phyloP scores from a whole-genome alignment of 169 alveolate genomes.

The Plasmodium fragile region DNA sequence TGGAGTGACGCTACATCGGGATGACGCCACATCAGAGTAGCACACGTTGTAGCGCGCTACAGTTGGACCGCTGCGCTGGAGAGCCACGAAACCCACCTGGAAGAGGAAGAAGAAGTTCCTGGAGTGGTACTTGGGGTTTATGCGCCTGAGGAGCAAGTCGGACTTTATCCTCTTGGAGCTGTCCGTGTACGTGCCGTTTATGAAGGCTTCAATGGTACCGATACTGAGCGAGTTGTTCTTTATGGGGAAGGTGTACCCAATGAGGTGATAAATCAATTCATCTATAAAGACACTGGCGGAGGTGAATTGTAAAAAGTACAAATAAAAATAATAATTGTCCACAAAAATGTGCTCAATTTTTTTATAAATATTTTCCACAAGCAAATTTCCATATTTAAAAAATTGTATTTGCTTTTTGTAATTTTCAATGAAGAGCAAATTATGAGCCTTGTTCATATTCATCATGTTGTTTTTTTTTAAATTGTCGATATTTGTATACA shows the following conservation, averaged over 20 bases:
- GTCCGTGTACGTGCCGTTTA: constrained; percentile 51
- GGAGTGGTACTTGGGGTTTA: constrained; percentile 50
- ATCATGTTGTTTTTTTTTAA: background rate
- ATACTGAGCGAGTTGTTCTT: constrained; percentile 50
- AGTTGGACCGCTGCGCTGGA: background rate
- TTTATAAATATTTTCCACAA: constrained; percentile 73
- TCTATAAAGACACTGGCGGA: constrained; percentile 72
- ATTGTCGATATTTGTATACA: constrained; percentile 11
- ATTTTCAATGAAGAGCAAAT: constrained; percentile 44
- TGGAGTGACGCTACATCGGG: background rate
- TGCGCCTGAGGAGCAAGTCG: constrained; percentile 12
- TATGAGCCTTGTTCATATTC: constrained; percentile 1
- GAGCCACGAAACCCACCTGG: background rate
- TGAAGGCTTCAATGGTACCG: constrained; percentile 39
- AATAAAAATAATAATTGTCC: constrained; percentile 72
- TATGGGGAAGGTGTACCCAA: constrained; percentile 69
- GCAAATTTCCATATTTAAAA: constrained; percentile 74
- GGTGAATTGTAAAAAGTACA: constrained; percentile 73
- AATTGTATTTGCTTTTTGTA: constrained; percentile 68
- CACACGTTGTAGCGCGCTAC: background rate
- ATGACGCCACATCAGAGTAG: background rate
- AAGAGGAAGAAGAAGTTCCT: constrained; percentile 38
- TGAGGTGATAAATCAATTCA: constrained; percentile 58
- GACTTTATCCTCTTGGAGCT: constrained; percentile 25
- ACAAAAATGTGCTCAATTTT: constrained; percentile 75